A percentile compares a stretch with the other conserved stretches of the same genome.
Conservation (phyloP, 2,329 filamentous ascomycete species). For the Acrodontium crateriforme region DNA sequence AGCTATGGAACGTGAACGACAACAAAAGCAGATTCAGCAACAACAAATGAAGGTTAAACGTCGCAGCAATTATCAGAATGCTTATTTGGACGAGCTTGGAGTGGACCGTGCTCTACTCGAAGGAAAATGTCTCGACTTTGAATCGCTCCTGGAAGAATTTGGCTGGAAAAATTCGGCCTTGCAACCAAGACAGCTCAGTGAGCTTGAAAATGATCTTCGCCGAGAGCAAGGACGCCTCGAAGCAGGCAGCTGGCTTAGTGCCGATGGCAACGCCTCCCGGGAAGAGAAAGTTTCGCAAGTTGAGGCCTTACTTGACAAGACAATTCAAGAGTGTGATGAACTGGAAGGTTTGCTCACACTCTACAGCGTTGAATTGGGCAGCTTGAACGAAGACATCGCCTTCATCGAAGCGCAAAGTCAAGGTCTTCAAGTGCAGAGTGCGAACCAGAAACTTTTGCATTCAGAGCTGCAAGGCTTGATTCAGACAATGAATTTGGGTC, state of each 20-base stretch:
- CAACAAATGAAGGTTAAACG: slow-evolving; percentile 32
- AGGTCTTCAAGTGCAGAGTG: slow-evolving; percentile 89
- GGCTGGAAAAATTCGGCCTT: slow-evolving; percentile 75
- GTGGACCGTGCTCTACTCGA: slow-evolving; percentile 67
- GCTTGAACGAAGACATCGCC: slow-evolving; percentile 84
- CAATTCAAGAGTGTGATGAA: slow-evolving; percentile 92
- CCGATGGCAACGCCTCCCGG: slow-evolving; percentile 54
- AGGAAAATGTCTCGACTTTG: slow-evolving; percentile 64
- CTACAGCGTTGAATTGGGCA: slow-evolving; percentile 88
- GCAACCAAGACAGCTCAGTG: slow-evolving; percentile 60
- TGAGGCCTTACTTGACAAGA: slow-evolving; percentile 70
- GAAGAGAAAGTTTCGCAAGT: slow-evolving; percentile 83
- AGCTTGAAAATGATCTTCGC: slow-evolving; percentile 69
- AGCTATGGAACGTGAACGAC: slow-evolving; percentile 8
- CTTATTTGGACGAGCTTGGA: slow-evolving; percentile 63
- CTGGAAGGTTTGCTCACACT: slow-evolving; percentile 85
- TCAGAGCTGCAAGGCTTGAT: slow-evolving; percentile 81
- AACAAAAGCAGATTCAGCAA: slow-evolving; percentile 15
- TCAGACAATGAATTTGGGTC: slow-evolving; percentile 77
- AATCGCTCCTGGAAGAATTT: slow-evolving; percentile 70
- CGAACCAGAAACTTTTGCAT: slow-evolving; percentile 88
- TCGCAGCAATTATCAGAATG: slow-evolving; percentile 59
- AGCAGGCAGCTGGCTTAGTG: slow-evolving; percentile 80
- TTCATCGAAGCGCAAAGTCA: slow-evolving; percentile 97
- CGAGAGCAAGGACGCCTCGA: slow-evolving; percentile 82